phyloP scores from a whole-genome alignment of 345 rosid genomes.

The Rubroshorea leprosula region DNA sequence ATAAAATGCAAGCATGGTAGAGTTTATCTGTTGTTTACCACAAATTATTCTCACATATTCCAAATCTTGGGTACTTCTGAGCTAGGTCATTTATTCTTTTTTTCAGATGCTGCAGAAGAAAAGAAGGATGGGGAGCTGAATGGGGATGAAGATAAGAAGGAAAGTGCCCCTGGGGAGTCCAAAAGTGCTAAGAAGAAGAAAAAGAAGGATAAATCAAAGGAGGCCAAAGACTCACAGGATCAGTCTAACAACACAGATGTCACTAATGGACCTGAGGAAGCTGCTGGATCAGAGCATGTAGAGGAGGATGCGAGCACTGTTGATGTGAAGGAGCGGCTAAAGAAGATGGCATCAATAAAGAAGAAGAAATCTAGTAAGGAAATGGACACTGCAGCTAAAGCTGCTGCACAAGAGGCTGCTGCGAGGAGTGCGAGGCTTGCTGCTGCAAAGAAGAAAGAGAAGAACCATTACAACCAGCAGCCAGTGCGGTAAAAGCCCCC shows the following conservation, averaged over 20 bases:
- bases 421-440: slow-evolving; percentile 72
- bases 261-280: slow-evolving; percentile 25
- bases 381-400: slow-evolving; percentile 57
- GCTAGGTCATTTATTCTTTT: not conserved
- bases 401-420: slow-evolving; percentile 69
- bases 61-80: not conserved
- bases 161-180: slow-evolving; percentile 39
- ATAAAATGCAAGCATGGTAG: too few species aligned
- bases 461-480: slow-evolving; percentile 75
- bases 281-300: slow-evolving; percentile 25
- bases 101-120: slow-evolving; percentile 42
- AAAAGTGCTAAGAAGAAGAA: slow-evolving; percentile 62
- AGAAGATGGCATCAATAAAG: slow-evolving; percentile 48
- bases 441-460: slow-evolving; percentile 71
- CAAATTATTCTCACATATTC: not conserved
- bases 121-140: slow-evolving; percentile 33
- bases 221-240: slow-evolving; percentile 38
- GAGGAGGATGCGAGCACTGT: slow-evolving; percentile 38
- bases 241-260: slow-evolving; percentile 25
- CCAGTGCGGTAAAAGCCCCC: slow-evolving; percentile 40
- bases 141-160: slow-evolving; percentile 41
- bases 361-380: slow-evolving; percentile 64
- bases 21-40: not conserved
- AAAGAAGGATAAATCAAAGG: slow-evolving; percentile 47
- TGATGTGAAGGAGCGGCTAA: slow-evolving; percentile 53